Base-by-base conservation (phyloP, 2,329 filamentous ascomycete species). In the Aspergillus hortae region DNA sequence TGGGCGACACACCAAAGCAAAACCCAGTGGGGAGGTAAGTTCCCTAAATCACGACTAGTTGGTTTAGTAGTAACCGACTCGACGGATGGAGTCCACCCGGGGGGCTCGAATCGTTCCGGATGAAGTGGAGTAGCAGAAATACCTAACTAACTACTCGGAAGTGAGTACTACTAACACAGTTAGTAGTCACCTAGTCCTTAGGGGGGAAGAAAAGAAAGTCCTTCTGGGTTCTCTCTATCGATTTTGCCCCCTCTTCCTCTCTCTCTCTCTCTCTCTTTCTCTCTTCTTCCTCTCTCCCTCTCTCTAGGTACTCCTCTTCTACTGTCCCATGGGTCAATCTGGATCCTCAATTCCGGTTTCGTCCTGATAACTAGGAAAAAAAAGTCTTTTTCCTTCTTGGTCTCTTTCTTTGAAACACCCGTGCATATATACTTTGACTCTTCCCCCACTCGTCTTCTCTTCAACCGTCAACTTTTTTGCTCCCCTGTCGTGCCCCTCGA, bases 101-200 rank as follows among this genome's bases (percentile, higher is more conserved):
- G 40, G 40, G 40, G 40, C 40, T 42, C 40, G 40, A 42, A 42
- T 42, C 40, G 19, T 42, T 42, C 40, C 40, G 40, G 40, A 42
- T 10, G 4, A n/a, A 38, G 35, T 38, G 15, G 35, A 38, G 35
- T 38, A 38, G 35, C 14, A 17, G 35, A 17, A 30, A 30, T 9
- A 38, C 35, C 35, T 38, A 38, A 12, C 35, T 38, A 38, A 12
- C 19, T 19, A 19, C 19, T n/a, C 35, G n/a, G 35, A 17, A n/a
- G 15, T 23, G 23, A 23, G 4, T 23, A 5, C 23, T 23, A 23
- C 23, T 23, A 23, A n/a, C 11, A 15, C 6, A 9, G 14, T 14
- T 38, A 38, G 35, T n/a, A 23, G 23, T 23, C 23, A 23, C 23
- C 23, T 23, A 23, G 23, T 23, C 23, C 23, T 1, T 23, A 17